These are phyloP conservation scores for Panicum miliaceum DNA, from an alignment of 176 grass and related monocot species.

Conservation along the genomic window DNA sequence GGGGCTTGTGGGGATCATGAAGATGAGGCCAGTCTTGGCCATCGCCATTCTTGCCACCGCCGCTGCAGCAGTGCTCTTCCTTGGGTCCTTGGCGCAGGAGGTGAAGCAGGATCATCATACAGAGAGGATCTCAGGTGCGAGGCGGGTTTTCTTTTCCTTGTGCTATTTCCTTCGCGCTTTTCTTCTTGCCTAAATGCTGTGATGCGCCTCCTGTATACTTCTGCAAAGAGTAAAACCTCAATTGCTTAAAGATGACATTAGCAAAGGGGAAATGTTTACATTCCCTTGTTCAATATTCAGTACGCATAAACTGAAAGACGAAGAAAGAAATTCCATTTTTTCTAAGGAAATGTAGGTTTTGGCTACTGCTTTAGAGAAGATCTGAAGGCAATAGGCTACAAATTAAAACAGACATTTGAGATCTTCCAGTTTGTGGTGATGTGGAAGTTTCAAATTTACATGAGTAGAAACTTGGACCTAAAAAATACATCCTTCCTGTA, in stretches of 20 bases:
- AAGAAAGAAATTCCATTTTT: not conserved
- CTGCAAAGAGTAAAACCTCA: not conserved
- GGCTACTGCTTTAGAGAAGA: not conserved
- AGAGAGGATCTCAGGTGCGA: constrained; percentile 25
- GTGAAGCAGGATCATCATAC: not conserved
- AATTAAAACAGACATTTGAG: not conserved
- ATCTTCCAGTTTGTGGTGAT: not conserved
- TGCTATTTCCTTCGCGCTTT: not conserved
- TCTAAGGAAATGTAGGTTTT: not conserved
- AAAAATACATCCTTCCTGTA: not conserved
- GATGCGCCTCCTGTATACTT: not conserved
- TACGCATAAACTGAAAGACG: not conserved
- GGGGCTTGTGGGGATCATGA: constrained; percentile 6
- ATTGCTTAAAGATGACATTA: not conserved
- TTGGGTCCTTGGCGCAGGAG: constrained; percentile 17
- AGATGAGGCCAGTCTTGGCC: not conserved
- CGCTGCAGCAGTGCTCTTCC: constrained; percentile 3
- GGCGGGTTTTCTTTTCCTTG: not conserved
- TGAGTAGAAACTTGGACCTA: not conserved
- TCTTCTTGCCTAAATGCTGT: constrained; percentile 7
- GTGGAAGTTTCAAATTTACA: not conserved
- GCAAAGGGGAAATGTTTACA: not conserved
- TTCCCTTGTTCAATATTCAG: not conserved
- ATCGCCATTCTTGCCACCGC: constrained; percentile 11
- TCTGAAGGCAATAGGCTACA: not conserved